A percentile compares a stretch with the other conserved stretches of the same genome.
phyloP scores from a whole-genome alignment of 179 eudicot species.

The Heliamphora pulchella region DNA sequence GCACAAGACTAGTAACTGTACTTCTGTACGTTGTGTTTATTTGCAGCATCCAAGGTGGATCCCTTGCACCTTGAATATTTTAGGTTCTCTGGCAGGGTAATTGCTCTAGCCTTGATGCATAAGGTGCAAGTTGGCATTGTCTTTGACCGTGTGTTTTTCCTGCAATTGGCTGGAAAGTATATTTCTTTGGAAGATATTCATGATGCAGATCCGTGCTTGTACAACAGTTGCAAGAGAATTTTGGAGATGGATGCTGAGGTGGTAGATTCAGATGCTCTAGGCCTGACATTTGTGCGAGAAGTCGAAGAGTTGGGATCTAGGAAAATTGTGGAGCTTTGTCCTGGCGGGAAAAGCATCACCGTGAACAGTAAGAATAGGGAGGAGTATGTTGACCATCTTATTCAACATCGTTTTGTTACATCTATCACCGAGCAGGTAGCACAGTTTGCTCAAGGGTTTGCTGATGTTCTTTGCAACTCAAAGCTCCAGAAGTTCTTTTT shows the following conservation, averaged over 20 bases:
- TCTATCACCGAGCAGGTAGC: conserved; percentile 51
- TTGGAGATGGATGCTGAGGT: conserved; percentile 69
- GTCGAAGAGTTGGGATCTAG: conserved; percentile 62
- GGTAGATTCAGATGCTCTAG: conserved; percentile 71
- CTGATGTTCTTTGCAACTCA: conserved; percentile 41
- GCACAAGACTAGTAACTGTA: not conserved
- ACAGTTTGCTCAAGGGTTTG: conserved; percentile 54
- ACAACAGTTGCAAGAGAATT: conserved; percentile 70
- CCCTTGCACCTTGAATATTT: conserved; percentile 66
- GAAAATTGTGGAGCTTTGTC: conserved; percentile 55
- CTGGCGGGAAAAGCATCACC: conserved; percentile 44
- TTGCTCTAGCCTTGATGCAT: conserved; percentile 76
- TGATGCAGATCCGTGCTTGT: conserved; percentile 70
- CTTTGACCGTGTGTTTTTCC: conserved; percentile 59
- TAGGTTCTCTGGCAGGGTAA: conserved; percentile 60
- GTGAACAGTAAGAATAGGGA: conserved; percentile 63
- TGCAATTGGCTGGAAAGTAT: conserved; percentile 51
- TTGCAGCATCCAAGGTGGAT: conserved; percentile 75
- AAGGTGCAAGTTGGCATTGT: conserved; percentile 71
- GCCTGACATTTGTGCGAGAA: conserved; percentile 69
- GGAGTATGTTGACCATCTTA: conserved; percentile 48
- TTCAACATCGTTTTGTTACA: conserved; percentile 55
- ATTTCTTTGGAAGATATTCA: conserved; percentile 60
- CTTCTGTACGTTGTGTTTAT: conserved; percentile 14
- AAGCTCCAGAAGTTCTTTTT: conserved; percentile 35